Base-by-base conservation (phyloP, 2,329 filamentous ascomycete genomes). In the Thelonectria discophora region DNA sequence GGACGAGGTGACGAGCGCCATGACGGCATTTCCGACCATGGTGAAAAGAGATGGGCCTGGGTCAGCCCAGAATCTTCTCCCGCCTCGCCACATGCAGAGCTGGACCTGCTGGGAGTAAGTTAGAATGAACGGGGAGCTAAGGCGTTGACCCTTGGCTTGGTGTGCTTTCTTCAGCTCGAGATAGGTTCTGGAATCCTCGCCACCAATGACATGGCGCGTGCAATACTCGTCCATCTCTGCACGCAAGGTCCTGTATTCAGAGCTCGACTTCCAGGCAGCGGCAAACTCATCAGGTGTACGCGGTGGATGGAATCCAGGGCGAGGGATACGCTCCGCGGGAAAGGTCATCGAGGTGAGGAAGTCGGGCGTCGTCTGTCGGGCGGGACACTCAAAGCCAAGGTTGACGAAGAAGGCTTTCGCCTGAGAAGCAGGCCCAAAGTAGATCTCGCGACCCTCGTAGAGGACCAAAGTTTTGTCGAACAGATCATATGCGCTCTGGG, bases 401-500 rank as follows among this genome's bases (percentile, higher is more conserved):
- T 81, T 75, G 60, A 85, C 76, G 68, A 91, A 90, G 71, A 87
- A 90, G 8, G 77, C 70, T 64, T 82, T 87, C 1, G 88, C 88
- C 4, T 83, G 76, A 12, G 80, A 78, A 0, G 81, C 81, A 4
- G 77, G 78, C 7, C 88, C 88, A 66, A 88, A 90, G 76, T 83
- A 91, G 55, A 89, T 86, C 68, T 89, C 87, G 55, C 84, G 84
- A 5, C 88, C 88, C 65, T 89, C 85, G 69, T 90, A 88, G 2
- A 90, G 80, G 1, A 91, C 79, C 3, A 88, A 77, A 0, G 86
- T 88, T 72, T 90, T 90, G 75, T 90, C 88, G 65, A 91, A 90
- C 2, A 86, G 72, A 48, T 86, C 83, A 65, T 86, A 86, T 3
- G 84, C 83, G 20, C 78, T 74, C 63, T 86, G 82, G 18, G 82